These are phyloP conservation scores for Aspergillus biplanus DNA, from an alignment of 495 filamentous ascomycete genomes.

Conservation along the genomic window DNA sequence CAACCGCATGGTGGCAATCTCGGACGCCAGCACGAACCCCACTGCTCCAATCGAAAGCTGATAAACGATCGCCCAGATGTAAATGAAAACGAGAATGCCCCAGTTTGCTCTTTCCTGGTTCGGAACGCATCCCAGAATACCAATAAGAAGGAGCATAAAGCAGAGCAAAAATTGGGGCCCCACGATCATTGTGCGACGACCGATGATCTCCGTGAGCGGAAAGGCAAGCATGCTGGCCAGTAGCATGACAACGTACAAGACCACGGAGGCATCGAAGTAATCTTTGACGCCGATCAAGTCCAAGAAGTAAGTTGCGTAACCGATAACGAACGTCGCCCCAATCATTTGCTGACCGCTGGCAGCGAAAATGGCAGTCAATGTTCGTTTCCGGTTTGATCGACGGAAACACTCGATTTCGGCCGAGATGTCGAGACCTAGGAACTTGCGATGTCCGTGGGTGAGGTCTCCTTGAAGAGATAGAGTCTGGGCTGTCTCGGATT, in stretches of 20 bases:
- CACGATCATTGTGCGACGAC: conserved; percentile 29
- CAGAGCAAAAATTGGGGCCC: conserved; percentile 24
- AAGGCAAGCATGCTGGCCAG: conserved; percentile 26
- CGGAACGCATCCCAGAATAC: conserved; percentile 27
- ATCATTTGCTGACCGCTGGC: conserved; percentile 28
- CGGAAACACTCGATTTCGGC: conserved; percentile 26
- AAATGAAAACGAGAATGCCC: conserved; percentile 29
- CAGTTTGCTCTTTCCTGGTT: conserved; percentile 23
- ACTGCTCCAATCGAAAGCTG: conserved; percentile 27
- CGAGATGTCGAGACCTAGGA: conserved; percentile 20
- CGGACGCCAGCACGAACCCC: conserved; percentile 28
- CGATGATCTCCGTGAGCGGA: conserved; percentile 27
- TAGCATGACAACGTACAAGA: conserved; percentile 28
- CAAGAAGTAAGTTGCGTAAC: conserved; percentile 32
- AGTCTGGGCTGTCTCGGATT: conserved; percentile 14
- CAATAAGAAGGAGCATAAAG: conserved; percentile 25
- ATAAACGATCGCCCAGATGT: conserved; percentile 30
- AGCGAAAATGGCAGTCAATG: conserved; percentile 27
- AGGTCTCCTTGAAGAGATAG: conserved; percentile 5
- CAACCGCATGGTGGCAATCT: conserved; percentile 27
- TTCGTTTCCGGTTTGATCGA: conserved; percentile 26
- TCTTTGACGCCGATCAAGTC: conserved; percentile 27
- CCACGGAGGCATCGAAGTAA: conserved; percentile 27
- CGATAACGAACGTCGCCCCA: conserved; percentile 32
- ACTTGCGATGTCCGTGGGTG: not conserved